Percentiles rank a stretch among this genome's conserved stretches.
phyloP scores from a whole-genome alignment of 164 flowering plant species.

The Amborella trichopoda region DNA sequence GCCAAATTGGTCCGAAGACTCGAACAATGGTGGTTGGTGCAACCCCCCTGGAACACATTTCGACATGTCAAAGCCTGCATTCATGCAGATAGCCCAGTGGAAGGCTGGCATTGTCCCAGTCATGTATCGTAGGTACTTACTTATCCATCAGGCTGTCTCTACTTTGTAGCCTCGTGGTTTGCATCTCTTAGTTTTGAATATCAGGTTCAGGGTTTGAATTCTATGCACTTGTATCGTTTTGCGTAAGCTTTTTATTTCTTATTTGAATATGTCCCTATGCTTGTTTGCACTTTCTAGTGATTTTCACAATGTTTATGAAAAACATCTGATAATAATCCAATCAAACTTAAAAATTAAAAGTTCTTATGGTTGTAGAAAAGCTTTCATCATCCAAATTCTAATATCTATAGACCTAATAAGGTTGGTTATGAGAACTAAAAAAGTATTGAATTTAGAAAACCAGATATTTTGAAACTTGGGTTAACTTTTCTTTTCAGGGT shows the following conservation, averaged over 20 bases:
- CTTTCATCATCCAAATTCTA: not conserved
- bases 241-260: no score
- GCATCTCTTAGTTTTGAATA: not conserved
- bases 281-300: not conserved
- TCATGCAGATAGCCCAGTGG: conserved; percentile 44
- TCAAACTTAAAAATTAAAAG: not conserved
- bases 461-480: no score
- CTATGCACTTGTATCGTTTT: no score
- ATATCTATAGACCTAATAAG: not conserved
- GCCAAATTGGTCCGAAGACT: conserved; percentile 59
- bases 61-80: conserved; percentile 88
- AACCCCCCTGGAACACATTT: conserved; percentile 82
- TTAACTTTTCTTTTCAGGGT: conserved; percentile 53
- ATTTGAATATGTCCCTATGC: not conserved
- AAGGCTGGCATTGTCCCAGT: conserved; percentile 42
- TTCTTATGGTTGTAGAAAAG: not conserved
- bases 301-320: not conserved
- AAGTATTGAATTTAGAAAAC: not conserved
- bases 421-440: not conserved
- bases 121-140: conserved; percentile 48
- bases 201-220: no score
- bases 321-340: not conserved
- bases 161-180: not conserved
- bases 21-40: conserved; percentile 88
- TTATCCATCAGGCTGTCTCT: not conserved